Evolutionary conservation across 2,329 filamentous ascomycete species (phyloP).

Genomic region (Penicillium sp.): DNA sequence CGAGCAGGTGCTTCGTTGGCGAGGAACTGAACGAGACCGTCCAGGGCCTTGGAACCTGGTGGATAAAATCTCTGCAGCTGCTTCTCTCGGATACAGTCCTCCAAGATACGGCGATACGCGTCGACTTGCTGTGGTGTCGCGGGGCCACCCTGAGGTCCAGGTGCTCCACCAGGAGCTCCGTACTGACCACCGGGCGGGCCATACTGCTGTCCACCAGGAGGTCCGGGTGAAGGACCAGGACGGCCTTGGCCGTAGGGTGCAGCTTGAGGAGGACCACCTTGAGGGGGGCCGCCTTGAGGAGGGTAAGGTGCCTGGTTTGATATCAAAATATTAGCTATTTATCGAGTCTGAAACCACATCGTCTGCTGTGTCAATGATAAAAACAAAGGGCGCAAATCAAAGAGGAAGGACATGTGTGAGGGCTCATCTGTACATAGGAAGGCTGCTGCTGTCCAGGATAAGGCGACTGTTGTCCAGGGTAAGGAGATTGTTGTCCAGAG

Average conservation of each 20-base stretch:
- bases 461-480: conserved; percentile 24
- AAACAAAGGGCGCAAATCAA: conserved; percentile 3
- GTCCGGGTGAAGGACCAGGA: conserved; percentile 30
- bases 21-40: conserved; percentile 36
- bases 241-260: conserved; percentile 34
- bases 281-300: conserved; percentile 30
- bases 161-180: conserved; percentile 31
- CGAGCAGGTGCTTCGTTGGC: conserved; percentile 42
- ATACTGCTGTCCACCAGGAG: conserved; percentile 32
- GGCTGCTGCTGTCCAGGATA: conserved; percentile 30
- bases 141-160: conserved; percentile 36
- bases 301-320: conserved; percentile 28
- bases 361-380: not conserved
- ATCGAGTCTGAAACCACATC: not conserved
- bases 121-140: conserved; percentile 53
- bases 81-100: conserved; percentile 62
- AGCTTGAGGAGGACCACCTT: conserved; percentile 27
- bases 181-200: conserved; percentile 32
- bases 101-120: conserved; percentile 60
- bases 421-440: conserved; percentile 32
- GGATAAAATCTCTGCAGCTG: conserved; percentile 61
- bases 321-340: conserved; percentile 11
- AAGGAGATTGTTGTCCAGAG: conserved; percentile 8
- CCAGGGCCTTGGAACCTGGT: conserved; percentile 46
- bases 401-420: conserved; percentile 9